Evolutionary conservation across 1,284 basidiomycete species (phyloP), one percentile per base, ranked within the genome.

Genomic region (Ganoderma multipileum): DNA sequence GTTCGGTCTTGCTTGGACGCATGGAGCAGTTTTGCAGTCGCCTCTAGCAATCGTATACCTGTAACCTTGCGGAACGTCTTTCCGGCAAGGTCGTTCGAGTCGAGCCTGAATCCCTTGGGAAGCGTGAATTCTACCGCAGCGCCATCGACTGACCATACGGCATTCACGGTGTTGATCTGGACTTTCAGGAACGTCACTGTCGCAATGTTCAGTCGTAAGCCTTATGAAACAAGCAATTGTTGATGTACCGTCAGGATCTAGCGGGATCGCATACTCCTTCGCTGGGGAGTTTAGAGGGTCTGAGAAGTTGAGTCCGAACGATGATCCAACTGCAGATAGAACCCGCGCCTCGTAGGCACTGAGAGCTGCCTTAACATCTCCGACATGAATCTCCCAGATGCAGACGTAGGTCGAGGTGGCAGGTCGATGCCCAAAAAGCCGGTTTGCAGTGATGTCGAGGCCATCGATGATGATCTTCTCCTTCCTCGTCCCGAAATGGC

Each of bases 351-450:
- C 87, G 16, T 81, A 77, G 3, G 90, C 86, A 1, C 90, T 87
- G 16, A 93, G 73, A 44, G 85, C 79, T 0, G 85, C 86, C 71
- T 89, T 89, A 55, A 95, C 76, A 52, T 84, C 79, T 2, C 93
- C 93, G 30, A 95, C 57, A 26, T 82, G 81, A 57, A 96, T 86
- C 75, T 96, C 94, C 96, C 96, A 98, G 6, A 97, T 87, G 76
- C 95, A 97, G 9, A 96, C 83, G 76, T 98, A 98, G 0, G 95
- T 92, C 0, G 92, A 82, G 0, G 92, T 93, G n/a, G 87, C 86
- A 2, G 96, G 96, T 68, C 90, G 89, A 12, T 94, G 93, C 4
- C 96, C 96, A 75, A 97, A 96, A 16, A 98, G 81, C 42, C 96
- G 89, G 77, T 97, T 90, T 1, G 94, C 91, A 30, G 89, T 88